phyloP scores from a whole-genome alignment of 768 basidiomycete genomes.

The Tremella mesenterica region DNA sequence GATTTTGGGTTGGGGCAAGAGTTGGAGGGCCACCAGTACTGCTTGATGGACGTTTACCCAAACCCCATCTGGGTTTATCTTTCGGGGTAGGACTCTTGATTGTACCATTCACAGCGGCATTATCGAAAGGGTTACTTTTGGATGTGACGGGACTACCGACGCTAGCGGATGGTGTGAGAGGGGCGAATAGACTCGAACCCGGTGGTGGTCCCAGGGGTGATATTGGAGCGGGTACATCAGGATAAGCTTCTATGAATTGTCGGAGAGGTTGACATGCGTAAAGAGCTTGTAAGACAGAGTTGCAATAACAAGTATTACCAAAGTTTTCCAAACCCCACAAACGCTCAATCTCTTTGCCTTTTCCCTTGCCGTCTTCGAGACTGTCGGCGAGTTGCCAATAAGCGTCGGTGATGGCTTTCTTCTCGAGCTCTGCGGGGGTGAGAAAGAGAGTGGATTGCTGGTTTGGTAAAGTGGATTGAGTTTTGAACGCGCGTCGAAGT shows the following conservation, averaged over 20 bases:
- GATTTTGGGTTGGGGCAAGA: constrained; percentile 8
- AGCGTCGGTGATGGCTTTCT: not conserved
- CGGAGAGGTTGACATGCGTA: constrained; percentile 93
- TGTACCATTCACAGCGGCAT: constrained; percentile 5
- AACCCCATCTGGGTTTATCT: constrained; percentile 28
- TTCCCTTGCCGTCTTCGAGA: constrained; percentile 9
- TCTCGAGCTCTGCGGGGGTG: not conserved
- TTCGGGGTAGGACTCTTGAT: constrained; percentile 2
- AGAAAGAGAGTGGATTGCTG: not conserved
- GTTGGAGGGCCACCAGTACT: constrained; percentile 1
- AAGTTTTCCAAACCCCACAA: constrained; percentile 94
- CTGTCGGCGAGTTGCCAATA: not conserved
- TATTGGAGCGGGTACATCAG: constrained; percentile 53
- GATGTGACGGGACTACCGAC: constrained; percentile 10
- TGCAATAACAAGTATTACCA: constrained; percentile 97
- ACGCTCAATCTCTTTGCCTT: constrained; percentile 37
- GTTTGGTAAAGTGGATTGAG: not conserved
- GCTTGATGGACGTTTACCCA: constrained; percentile 19
- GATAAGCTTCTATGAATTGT: constrained; percentile 60
- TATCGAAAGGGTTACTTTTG: constrained; percentile 26
- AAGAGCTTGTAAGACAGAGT: constrained; percentile 93
- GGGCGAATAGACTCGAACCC: constrained; percentile 18
- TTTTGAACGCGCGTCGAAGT: not conserved
- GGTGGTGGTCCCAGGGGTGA: constrained; percentile 46
- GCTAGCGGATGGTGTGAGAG: constrained; percentile 4